These are phyloP conservation scores for Psophocarpus tetragonolobus DNA, from an alignment of 306 rosid species.

Conservation along the genomic window DNA sequence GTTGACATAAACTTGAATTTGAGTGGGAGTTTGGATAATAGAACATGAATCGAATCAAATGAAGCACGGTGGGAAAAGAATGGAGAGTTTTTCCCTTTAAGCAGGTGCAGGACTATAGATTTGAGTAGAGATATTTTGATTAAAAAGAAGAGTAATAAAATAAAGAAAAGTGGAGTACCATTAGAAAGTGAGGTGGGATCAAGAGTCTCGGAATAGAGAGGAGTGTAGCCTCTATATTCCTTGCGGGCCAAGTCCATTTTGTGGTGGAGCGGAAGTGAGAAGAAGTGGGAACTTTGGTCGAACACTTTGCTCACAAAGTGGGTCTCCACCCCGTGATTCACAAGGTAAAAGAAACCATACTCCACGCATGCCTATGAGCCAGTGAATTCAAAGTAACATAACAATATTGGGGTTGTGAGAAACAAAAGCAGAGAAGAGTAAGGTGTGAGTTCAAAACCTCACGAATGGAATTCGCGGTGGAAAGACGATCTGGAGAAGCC, in stretches of 20 bases:
- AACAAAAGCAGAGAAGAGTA: not conserved
- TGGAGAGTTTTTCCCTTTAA: too few species aligned
- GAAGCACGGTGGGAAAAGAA: too few species aligned
- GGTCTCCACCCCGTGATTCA: conserved; percentile 76
- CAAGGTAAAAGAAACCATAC: conserved; percentile 78
- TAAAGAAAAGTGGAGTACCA: conserved; percentile 42
- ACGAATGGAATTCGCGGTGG: conserved; percentile 61
- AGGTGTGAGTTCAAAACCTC: conserved; percentile 45
- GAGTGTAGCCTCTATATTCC: conserved; percentile 72
- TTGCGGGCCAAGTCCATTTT: conserved; percentile 64
- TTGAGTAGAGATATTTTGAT: not conserved
- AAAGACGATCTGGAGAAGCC: conserved; percentile 53
- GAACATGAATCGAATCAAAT: too few species aligned
- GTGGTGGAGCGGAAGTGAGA: conserved; percentile 57
- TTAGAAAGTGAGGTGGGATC: conserved; percentile 51
- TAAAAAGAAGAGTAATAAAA: not conserved
- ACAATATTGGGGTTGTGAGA: not conserved
- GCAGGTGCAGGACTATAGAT: too few species aligned
- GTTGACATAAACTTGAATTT: too few species aligned
- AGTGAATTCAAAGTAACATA: not conserved
- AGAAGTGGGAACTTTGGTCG: conserved; percentile 54
- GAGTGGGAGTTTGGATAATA: too few species aligned
- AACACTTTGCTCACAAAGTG: conserved; percentile 48
- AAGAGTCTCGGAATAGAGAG: conserved; percentile 66
- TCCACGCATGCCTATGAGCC: conserved; percentile 73